These are phyloP conservation scores for Didymella lethalis DNA, from an alignment of 2,329 filamentous ascomycete species.

Conservation along the genomic window DNA sequence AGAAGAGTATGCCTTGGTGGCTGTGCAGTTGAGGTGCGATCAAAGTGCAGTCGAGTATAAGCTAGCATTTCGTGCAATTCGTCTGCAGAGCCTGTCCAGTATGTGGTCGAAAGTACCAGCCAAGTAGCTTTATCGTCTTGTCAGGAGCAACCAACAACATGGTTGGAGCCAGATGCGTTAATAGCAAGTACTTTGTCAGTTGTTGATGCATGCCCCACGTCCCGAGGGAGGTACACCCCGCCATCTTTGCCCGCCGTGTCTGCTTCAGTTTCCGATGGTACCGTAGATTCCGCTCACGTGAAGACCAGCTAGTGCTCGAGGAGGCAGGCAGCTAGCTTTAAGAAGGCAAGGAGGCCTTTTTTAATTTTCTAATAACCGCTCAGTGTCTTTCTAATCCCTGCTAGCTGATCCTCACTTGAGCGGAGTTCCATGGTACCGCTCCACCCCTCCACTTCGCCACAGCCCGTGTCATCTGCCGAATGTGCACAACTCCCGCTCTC, in stretches of 20 bases:
- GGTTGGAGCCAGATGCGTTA: neutral
- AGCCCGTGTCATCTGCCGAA: constrained; percentile 9
- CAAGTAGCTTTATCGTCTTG: neutral
- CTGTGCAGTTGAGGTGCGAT: neutral
- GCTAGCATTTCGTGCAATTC: neutral
- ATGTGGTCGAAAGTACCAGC: neutral
- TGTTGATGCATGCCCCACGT: constrained; percentile 4
- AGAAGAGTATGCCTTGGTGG: neutral
- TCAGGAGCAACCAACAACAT: neutral
- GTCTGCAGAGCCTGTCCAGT: neutral
- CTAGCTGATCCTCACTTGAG: too few relatives aligned
- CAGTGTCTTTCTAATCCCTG: too few relatives aligned
- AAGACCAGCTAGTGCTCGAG: too few relatives aligned
- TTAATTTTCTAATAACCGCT: too few relatives aligned
- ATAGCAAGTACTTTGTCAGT: neutral
- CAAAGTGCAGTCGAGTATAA: too few relatives aligned
- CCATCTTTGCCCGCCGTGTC: constrained; percentile 8
- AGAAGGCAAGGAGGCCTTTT: too few relatives aligned
- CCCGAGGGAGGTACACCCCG: neutral
- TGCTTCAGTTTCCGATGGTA: neutral
- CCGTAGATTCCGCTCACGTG: neutral
- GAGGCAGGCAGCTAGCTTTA: too few relatives aligned
- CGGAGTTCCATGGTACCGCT: neutral
- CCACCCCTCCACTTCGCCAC: constrained; percentile 11
- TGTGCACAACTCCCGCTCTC: neutral